Evolutionary conservation across 208 protist species (phyloP).

Genomic region (Acanthamoeba sp.): DNA sequence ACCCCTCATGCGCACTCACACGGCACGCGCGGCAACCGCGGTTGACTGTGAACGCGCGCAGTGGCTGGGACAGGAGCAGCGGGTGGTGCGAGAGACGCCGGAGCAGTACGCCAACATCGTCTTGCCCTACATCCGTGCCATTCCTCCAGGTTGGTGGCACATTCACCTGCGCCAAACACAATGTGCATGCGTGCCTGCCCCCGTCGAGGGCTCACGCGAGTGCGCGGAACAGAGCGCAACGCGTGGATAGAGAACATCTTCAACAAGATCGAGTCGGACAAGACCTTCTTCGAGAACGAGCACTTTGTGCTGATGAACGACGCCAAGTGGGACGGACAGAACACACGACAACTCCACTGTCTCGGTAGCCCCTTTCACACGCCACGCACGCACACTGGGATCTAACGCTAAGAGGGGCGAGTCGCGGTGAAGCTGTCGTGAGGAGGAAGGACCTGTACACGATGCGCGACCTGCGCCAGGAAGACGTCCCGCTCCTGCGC

Average conservation of each 20-base stretch:
- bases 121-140: conserved; percentile 14
- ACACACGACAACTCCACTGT: neutral
- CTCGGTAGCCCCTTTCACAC: neutral
- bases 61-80: neutral
- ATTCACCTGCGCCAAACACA: neutral
- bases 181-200: neutral
- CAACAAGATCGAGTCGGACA: neutral
- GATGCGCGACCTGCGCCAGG: neutral
- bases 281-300: neutral
- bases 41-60: neutral
- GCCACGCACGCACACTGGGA: neutral
- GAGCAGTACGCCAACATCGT: neutral
- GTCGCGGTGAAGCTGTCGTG: neutral
- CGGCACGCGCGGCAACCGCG: neutral
- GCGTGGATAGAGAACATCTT: conserved; percentile 43
- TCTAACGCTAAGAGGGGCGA: no score
- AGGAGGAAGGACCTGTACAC: neutral
- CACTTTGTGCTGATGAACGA: conserved; percentile 45
- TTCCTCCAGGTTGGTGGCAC: neutral
- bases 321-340: conserved; percentile 47
- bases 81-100: conserved; percentile 17
- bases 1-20: neutral
- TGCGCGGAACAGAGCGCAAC: neutral
- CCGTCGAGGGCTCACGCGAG: neutral
- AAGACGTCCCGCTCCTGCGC: conserved; percentile 1